Conservation (phyloP, 148 eudicot genomes). For the Chenopodium album region DNA sequence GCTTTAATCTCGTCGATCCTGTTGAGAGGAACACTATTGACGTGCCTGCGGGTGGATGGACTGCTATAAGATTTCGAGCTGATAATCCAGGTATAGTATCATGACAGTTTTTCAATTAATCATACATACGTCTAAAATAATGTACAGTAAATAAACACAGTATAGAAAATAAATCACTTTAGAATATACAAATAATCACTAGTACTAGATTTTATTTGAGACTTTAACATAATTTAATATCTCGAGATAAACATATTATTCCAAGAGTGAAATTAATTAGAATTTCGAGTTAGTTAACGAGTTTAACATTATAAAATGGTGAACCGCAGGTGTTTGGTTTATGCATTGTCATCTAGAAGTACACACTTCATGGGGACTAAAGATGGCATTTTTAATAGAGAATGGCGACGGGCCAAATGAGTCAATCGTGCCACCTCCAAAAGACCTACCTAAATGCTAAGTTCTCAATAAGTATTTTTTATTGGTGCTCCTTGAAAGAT, state of each 20-base stretch:
- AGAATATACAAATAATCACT: too few species aligned
- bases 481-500: not conserved
- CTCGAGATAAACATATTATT: not conserved
- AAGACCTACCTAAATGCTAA: conserved; percentile 64
- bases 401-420: conserved; percentile 61
- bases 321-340: conserved; percentile 67
- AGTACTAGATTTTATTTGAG: too few species aligned
- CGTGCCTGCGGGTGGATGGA: conserved; percentile 46
- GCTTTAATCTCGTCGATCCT: conserved; percentile 70
- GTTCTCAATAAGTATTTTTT: too few species aligned
- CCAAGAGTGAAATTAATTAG: not conserved
- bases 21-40: conserved; percentile 69
- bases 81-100: conserved; percentile 41
- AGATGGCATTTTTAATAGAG: conserved; percentile 72
- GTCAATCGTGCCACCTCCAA: conserved; percentile 62
- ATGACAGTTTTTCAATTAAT: not conserved
- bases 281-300: too few species aligned
- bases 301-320: not conserved
- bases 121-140: not conserved
- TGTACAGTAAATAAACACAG: too few species aligned
- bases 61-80: conserved; percentile 43
- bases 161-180: too few species aligned
- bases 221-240: too few species aligned
- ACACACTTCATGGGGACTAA: conserved; percentile 78
- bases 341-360: conserved; percentile 79